These are phyloP conservation scores for Penicillium corylophilum DNA, from an alignment of 2,329 filamentous ascomycete species.

Conservation along the genomic window DNA sequence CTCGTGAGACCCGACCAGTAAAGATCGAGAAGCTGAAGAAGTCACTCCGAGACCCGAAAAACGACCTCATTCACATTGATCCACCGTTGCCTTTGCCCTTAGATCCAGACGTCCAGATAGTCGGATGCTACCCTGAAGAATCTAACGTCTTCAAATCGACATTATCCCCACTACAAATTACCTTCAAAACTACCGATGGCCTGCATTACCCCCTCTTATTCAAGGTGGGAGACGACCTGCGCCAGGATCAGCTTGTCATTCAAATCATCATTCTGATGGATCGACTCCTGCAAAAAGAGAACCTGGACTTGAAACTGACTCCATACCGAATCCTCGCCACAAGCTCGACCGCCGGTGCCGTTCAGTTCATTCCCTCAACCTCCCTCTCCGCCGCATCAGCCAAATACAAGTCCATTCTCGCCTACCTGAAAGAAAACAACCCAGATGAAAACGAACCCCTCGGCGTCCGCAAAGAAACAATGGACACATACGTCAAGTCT, in stretches of 20 bases:
- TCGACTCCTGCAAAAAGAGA: conserved; percentile 89
- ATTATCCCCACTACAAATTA: conserved; percentile 83
- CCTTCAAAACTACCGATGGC: conserved; percentile 77
- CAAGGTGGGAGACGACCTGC: conserved; percentile 93
- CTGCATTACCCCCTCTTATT: conserved; percentile 89
- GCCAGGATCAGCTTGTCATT: conserved; percentile 95
- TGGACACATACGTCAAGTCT: conserved; percentile 94
- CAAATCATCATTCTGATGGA: conserved; percentile 99
- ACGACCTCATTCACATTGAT: conserved; percentile 79
- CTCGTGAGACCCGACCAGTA: conserved; percentile 71
- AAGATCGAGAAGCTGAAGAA: conserved; percentile 85
- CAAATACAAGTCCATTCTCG: conserved; percentile 76
- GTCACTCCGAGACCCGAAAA: conserved; percentile 82
- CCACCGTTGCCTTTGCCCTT: conserved; percentile 84
- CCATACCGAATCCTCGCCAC: conserved; percentile 97
- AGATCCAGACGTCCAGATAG: conserved; percentile 77
- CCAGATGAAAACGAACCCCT: conserved; percentile 78
- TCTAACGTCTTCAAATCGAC: conserved; percentile 95
- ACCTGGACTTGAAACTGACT: conserved; percentile 89
- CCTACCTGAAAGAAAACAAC: conserved; percentile 85
- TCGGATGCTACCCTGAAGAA: conserved; percentile 78
- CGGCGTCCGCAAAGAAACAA: conserved; percentile 83
- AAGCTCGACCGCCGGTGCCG: conserved; percentile 81
- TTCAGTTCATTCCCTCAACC: conserved; percentile 88
- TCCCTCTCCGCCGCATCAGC: conserved; percentile 78